These are phyloP conservation scores for Amanita brunnescens DNA, from an alignment of 768 basidiomycete genomes.

Conservation along the genomic window DNA sequence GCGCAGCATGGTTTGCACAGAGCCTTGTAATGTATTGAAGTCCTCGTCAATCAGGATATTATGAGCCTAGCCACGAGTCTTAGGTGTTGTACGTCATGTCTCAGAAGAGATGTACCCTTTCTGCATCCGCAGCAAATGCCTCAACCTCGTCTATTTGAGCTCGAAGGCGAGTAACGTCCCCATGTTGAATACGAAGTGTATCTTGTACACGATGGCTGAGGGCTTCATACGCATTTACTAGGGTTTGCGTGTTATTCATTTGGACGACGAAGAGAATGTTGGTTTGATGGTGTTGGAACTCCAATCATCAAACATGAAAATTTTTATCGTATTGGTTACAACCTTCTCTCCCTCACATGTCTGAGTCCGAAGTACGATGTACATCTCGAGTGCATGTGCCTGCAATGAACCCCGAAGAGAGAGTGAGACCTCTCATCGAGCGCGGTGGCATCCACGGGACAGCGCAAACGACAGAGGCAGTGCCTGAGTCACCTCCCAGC, in stretches of 20 bases:
- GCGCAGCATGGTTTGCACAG: neutral
- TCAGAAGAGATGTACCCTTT: neutral
- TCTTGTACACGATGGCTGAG: neutral
- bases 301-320: no score
- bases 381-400: no score
- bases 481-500: no score
- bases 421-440: no score
- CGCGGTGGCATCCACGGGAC: no score
- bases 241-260: neutral
- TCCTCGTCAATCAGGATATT: neutral
- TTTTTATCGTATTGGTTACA: no score
- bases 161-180: neutral
- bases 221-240: neutral
- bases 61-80: neutral
- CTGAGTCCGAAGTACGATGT: no score
- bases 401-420: no score
- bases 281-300: no score
- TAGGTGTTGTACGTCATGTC: neutral
- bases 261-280: neutral
- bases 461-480: no score
- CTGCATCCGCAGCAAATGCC: neutral
- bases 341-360: no score
- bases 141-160: neutral
- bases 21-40: neutral
- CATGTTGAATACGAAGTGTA: neutral